Base-by-base conservation (phyloP, 2,329 filamentous ascomycete genomes). In the Lachnellula arida region DNA sequence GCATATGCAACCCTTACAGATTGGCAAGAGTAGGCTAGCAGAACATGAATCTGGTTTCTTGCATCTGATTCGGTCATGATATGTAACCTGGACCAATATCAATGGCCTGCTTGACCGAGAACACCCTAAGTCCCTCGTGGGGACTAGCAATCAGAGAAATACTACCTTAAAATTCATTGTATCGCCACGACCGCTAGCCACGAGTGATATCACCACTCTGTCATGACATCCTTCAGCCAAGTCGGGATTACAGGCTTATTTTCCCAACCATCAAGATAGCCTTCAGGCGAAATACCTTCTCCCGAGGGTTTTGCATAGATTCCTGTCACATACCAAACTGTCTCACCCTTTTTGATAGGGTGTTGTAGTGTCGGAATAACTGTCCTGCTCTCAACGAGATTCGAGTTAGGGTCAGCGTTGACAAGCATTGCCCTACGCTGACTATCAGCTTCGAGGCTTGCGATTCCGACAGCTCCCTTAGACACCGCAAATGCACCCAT, bases 391-490 rank as follows among this genome's bases (percentile, higher is more conserved):
- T 90, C 85, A 2, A 91, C 77, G 35, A 92, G 73, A 71, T 92
- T 92, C 48, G 85, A 88, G 73, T 92, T 91, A 6, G 88, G 87
- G 68, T 92, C 89, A 11, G 87, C 86, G 55, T 90, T 84, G 48
- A 91, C 82, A 25, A 90, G 76, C 67, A 80, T 84, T 3, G 87
- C 88, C 53, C 44, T 65, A 70, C 53, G 67, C 60, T 4, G 58
- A 64, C n/a, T 70, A 63, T 67, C 25, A 67, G 62, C 0, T 64
- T 70, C 76, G 54, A 78, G 73, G 61, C 72, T 85, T 68, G 62
- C 81, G 76, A 79, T 88, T 67, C 73, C 81, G 58, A 78, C 81
- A 60, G 71, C 81, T 54, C 76, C 85, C 75, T 70, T 76, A 1
- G 67, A 81, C 22, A 79, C 82, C 11, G 77, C 81, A 61, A 82